Evolutionary conservation across 2,329 filamentous ascomycete genomes (phyloP).

Genomic region (Pseudogymnoascus sp.): DNA sequence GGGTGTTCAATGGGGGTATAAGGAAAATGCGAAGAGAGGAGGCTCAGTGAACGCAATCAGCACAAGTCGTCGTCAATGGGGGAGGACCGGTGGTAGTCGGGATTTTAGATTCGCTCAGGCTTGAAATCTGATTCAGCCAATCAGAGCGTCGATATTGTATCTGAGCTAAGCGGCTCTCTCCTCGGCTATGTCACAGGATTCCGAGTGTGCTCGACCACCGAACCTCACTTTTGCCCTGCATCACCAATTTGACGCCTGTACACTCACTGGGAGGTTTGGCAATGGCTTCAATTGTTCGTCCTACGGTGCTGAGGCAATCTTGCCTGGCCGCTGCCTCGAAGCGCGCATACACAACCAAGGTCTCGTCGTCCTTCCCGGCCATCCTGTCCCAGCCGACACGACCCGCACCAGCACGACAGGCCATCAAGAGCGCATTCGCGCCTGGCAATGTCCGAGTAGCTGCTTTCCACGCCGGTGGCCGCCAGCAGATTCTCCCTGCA

Average conservation of each 20-base stretch:
- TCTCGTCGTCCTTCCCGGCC: constrained; percentile 26
- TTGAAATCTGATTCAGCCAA: constrained; percentile 17
- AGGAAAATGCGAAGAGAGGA: constrained; percentile 12
- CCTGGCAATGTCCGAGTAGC: constrained; percentile 48
- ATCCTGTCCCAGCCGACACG: constrained; percentile 26
- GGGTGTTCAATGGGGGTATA: constrained; percentile 12
- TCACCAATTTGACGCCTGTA: background rate
- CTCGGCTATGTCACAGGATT: constrained; percentile 6
- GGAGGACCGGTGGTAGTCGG: constrained; percentile 11
- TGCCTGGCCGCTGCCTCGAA: constrained; percentile 34
- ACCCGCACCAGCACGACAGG: constrained; percentile 21
- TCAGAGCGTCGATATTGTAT: constrained; percentile 10
- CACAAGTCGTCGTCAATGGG: constrained; percentile 10
- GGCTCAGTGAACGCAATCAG: constrained; percentile 10
- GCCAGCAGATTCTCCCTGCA: constrained; percentile 70
- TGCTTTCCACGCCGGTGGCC: constrained; percentile 79
- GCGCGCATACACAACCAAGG: constrained; percentile 38
- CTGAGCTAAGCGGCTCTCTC: constrained; percentile 5
- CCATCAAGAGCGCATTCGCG: constrained; percentile 30
- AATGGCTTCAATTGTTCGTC: constrained; percentile 48
- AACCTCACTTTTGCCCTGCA: constrained; percentile 3
- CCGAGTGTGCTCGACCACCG: constrained; percentile 2
- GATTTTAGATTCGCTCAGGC: constrained; percentile 13
- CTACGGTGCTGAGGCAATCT: constrained; percentile 41
- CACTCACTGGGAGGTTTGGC: background rate